These are phyloP conservation scores for Alternaria rosae DNA, from an alignment of 2,329 filamentous ascomycete species.

Conservation along the genomic window DNA sequence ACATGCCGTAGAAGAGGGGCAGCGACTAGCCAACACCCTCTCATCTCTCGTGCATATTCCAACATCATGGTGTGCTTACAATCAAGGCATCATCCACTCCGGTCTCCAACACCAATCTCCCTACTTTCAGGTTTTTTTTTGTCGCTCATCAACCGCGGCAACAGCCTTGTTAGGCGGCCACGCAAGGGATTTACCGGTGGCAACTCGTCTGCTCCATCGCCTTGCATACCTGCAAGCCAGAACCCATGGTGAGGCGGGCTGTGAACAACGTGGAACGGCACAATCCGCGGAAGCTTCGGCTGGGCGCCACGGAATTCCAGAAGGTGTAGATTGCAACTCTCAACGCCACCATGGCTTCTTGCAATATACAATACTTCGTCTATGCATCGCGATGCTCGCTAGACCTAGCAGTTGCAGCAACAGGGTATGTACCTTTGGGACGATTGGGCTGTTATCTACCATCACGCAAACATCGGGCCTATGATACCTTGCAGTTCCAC, in stretches of 20 bases:
- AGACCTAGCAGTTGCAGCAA: background rate
- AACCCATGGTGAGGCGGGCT: background rate
- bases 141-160: background rate
- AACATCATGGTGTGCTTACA: background rate
- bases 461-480: background rate
- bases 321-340: background rate
- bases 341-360: background rate
- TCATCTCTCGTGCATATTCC: background rate
- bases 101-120: background rate
- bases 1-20: background rate
- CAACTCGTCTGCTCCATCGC: background rate
- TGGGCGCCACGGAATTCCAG: background rate
- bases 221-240: background rate
- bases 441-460: background rate
- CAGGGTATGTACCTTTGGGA: background rate
- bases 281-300: background rate
- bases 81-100: background rate
- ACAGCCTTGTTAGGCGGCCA: background rate
- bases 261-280: background rate
- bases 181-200: background rate
- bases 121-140: background rate
- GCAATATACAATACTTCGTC: background rate
- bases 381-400: background rate
- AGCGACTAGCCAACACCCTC: background rate
- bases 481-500: background rate